Conservation (phyloP, 495 filamentous ascomycete species). For the Chaetomium fimeti region DNA sequence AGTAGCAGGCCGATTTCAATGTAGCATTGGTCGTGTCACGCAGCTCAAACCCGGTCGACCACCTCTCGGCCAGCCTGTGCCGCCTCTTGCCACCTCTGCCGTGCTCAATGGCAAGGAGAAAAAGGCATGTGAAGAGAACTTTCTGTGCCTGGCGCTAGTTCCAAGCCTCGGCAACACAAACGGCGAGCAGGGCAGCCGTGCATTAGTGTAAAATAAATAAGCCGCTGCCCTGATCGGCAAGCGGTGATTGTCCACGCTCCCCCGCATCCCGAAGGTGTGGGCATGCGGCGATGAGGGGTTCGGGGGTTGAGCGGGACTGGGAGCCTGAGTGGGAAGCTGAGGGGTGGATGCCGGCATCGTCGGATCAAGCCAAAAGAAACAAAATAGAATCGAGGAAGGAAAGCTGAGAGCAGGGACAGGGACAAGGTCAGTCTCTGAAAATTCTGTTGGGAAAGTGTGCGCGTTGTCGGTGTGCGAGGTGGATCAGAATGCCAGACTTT, state of each 20-base stretch:
- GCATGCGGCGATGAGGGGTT: neutral
- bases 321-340: neutral
- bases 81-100: neutral
- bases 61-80: neutral
- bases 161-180: constrained; percentile 16
- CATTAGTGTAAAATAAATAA: neutral
- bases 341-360: neutral
- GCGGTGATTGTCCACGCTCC: neutral
- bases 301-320: neutral
- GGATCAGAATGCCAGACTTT: neutral
- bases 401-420: neutral
- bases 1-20: neutral
- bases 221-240: constrained; percentile 11
- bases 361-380: neutral
- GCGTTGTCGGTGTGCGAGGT: neutral
- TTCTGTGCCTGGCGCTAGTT: constrained; percentile 21
- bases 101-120: neutral
- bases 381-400: neutral
- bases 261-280: neutral
- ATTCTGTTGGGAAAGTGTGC: neutral
- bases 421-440: neutral
- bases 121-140: constrained; percentile 21
- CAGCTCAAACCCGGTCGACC: neutral
- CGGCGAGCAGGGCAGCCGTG: neutral
- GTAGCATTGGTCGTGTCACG: constrained; percentile 11